Evolutionary conservation across 257 asterid genomes (phyloP), one percentile per base, ranked within the genome.

Genomic region (Fraxinus cuspidata): DNA sequence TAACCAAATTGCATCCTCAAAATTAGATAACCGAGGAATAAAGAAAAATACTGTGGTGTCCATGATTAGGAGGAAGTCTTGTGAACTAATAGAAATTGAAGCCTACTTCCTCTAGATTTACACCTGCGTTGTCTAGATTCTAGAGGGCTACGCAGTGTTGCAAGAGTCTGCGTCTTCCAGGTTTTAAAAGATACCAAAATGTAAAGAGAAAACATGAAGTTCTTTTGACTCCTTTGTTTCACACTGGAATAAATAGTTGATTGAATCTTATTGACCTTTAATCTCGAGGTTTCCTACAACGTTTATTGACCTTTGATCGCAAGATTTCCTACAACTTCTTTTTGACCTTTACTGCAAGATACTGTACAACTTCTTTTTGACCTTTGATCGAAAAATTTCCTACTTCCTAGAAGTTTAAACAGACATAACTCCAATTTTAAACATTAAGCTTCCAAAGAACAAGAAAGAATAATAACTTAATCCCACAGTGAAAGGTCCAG

Each of bases 401-500:
- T 35, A 40, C 68, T 72, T 37, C 40, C 27, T 31, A 68, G 68
- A 31, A 68, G 42, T 51, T 74, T 60, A 31, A 40, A 25, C 28
- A 73, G 31, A 21, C 44, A 3, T 21, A 11, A n/a, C 29, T 73
- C 71, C 53, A 73, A 53, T 5, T 18, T 71, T 77, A 74, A 71
- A 79, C 47, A 28, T 51, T 25, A 64, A 12, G 32, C 27, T 74
- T 38, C 7, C 27, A n/a, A 7, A 56, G 42, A 67, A 13, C 5
- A n/a, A 37, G 56, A 21, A 37, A 40, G 27, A 12, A 34, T 40
- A 73, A 72, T 23, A n/a, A 25, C 60, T 74, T 34, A 64, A 70
- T 64, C 70, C 28, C 51, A 74, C 23, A 15, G 56, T 11, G 29
- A 13, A 18, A 53, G 51, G 29, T 47, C n/a, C 37, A 73, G 70